A percentile compares a stretch with the other conserved stretches of the same genome.
Evolutionary conservation across 2,329 filamentous ascomycete genomes (phyloP).

Genomic region (Corinectria fuckeliana): DNA sequence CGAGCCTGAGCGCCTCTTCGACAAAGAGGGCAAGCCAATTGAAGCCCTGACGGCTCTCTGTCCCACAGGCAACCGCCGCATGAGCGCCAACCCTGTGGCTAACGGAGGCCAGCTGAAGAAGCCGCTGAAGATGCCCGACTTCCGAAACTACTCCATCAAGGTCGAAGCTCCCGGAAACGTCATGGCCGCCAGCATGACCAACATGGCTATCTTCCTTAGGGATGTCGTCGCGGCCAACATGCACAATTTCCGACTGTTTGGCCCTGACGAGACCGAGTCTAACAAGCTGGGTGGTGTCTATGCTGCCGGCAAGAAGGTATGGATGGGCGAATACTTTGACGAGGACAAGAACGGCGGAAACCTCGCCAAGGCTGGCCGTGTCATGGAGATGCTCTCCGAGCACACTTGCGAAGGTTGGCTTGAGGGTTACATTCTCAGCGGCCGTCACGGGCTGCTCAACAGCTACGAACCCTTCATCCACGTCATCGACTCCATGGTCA

Average conservation of each 20-base stretch:
- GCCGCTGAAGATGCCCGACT: slow-evolving; percentile 73
- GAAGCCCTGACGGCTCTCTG: slow-evolving; percentile 68
- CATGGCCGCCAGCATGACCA: slow-evolving; percentile 69
- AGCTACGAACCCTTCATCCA: slow-evolving; percentile 86
- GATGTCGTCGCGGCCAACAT: slow-evolving; percentile 71
- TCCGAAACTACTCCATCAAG: slow-evolving; percentile 69
- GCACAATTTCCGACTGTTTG: slow-evolving; percentile 76
- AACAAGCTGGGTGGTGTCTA: slow-evolving; percentile 79
- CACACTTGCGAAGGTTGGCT: slow-evolving; percentile 83
- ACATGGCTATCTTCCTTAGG: slow-evolving; percentile 70
- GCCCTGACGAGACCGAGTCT: slow-evolving; percentile 81
- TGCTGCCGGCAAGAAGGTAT: slow-evolving; percentile 77
- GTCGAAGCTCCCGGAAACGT: slow-evolving; percentile 66
- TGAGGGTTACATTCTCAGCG: slow-evolving; percentile 78
- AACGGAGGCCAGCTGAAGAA: slow-evolving; percentile 74
- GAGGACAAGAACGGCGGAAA: slow-evolving; percentile 80
- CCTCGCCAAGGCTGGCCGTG: slow-evolving; percentile 69
- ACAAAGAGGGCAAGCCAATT: slow-evolving; percentile 66
- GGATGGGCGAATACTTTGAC: slow-evolving; percentile 79
- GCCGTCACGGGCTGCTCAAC: slow-evolving; percentile 78
- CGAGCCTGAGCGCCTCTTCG: slow-evolving; percentile 74
- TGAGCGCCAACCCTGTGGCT: slow-evolving; percentile 78
- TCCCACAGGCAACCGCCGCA: slow-evolving; percentile 69
- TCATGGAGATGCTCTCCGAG: slow-evolving; percentile 87
- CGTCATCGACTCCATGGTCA: slow-evolving; percentile 85